Conservation (phyloP, 371 early-diverging fungal species). For the Mucor circinelloides region DNA sequence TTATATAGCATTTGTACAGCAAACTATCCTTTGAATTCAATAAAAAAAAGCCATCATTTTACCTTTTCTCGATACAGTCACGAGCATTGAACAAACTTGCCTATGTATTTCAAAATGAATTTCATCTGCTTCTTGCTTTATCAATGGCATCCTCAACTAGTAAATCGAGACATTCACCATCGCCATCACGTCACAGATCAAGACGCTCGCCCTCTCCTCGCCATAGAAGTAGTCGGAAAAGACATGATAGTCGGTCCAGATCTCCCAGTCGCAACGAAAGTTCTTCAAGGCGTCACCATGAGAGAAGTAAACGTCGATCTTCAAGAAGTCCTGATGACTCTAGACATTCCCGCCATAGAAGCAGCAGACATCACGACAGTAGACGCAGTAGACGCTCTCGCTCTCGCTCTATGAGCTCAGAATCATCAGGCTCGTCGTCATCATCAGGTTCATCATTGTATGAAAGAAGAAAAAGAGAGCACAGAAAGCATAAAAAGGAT, state of each 20-base stretch:
- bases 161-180: neutral
- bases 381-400: neutral
- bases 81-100: neutral
- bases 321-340: neutral
- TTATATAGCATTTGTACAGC: neutral
- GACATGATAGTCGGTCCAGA: neutral
- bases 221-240: neutral
- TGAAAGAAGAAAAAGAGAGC: constrained; percentile 12
- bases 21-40: neutral
- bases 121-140: neutral
- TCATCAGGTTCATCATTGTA: neutral
- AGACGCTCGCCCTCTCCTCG: constrained; percentile 1
- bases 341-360: neutral
- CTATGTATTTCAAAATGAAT: neutral
- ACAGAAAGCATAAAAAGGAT: constrained; percentile 46
- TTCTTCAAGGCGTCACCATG: neutral
- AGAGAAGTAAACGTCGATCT: neutral
- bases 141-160: neutral
- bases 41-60: neutral
- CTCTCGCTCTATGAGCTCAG: neutral
- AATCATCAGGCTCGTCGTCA: neutral
- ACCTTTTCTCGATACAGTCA: neutral
- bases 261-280: neutral
- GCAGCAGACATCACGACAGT: neutral
- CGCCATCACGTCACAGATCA: neutral